Evolutionary conservation across 345 rosid species (phyloP), one percentile per base, ranked within the genome.

Genomic region (Sapria himalayana): DNA sequence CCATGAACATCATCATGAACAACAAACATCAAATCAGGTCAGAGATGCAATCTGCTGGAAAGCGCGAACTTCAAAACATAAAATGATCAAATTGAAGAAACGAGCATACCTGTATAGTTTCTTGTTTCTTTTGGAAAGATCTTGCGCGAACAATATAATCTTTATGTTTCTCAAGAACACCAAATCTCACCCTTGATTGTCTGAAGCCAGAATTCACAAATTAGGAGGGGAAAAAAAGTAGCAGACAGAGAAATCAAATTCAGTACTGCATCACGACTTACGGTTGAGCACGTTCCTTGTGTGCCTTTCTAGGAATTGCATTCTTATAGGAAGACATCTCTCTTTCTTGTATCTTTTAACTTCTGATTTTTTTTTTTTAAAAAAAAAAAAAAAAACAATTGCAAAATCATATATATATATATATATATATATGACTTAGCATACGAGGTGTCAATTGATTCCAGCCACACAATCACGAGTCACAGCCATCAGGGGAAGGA

Each of bases 261-360:
- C 5, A 43, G 37, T 18, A 0, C 9, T 9, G 20, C 19, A 37
- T 4, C 3, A 25, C 2, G 5, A 63, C 92, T 61, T 58, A 76
- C 97, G 76, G 94, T 45, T 81, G 97, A 50, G 92, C 56, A 23
- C 92, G 72, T 64, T 85, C 94, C 72, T 71, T 85, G 48, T 85
- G 92, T 39, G 81, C 73, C 46, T 63, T 66, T 34, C 76, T 40
- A 31, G 74, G 69, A 40, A 86, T 40, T 31, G 76, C 77, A 22
- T 76, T 81, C 70, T 68, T 66, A 7, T 78, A 47, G 0, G 97
- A 86, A 6, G 97, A 76, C 97, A 86, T 78, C 8, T 43, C 43
- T 27, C 13, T 14, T 9, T 12, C 3, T 22, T 21, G 17, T 18
- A 17, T 25, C 22, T 39, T 15, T 11, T 16, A 0, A 1, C 10